Percentiles rank a stretch among this genome's conserved stretches.
phyloP scores from a whole-genome alignment of 495 filamentous ascomycete genomes.

The Daldinia loculata region DNA sequence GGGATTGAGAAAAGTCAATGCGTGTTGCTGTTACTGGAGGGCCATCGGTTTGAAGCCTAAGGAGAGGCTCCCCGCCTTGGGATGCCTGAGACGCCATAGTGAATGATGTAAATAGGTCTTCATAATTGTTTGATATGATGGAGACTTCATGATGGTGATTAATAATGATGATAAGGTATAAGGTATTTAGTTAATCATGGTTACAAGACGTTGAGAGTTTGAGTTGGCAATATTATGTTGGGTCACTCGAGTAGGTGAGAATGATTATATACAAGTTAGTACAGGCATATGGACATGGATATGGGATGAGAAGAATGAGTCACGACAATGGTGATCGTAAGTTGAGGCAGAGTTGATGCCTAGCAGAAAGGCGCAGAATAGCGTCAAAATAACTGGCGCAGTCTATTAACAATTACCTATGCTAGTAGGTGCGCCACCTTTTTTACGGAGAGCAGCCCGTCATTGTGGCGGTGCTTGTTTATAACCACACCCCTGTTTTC shows the following conservation, averaged over 20 bases:
- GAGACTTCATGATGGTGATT: background rate
- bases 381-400: too few species aligned
- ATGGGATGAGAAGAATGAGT: background rate
- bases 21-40: constrained; percentile 32
- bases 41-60: constrained; percentile 15
- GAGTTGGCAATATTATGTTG: background rate
- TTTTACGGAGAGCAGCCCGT: too few species aligned
- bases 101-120: background rate
- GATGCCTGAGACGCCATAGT: constrained; percentile 29
- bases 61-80: constrained; percentile 20
- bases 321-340: background rate
- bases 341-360: background rate
- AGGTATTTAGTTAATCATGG: background rate
- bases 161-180: background rate
- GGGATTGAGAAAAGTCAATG: constrained; percentile 61
- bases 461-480: constrained; percentile 1
- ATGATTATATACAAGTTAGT: background rate
- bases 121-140: background rate
- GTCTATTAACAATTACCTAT: too few species aligned
- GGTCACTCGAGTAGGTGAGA: background rate
- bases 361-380: too few species aligned
- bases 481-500: background rate
- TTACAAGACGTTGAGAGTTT: background rate
- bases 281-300: background rate
- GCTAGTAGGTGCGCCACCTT: too few species aligned